A percentile compares a stretch with the other conserved stretches of the same genome.
Conservation (phyloP, 2,329 filamentous ascomycete species). For the Cladosporium austrohemisphaericum region DNA sequence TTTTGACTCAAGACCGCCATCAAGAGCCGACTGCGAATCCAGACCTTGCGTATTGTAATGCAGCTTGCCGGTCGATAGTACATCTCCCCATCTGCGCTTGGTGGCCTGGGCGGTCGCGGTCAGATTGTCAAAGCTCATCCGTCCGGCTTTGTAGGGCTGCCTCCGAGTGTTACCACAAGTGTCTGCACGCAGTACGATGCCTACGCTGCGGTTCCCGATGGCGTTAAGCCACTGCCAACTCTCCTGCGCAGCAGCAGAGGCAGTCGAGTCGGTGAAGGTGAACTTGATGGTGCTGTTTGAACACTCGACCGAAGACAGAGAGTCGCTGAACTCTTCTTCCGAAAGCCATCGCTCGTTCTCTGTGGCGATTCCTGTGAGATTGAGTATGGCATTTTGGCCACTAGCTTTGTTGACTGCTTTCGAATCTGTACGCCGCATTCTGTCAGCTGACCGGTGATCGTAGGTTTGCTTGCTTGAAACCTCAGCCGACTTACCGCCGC, state of each 20-base stretch:
- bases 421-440: not conserved
- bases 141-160: not conserved
- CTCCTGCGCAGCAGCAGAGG: not conserved
- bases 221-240: constrained; percentile 1
- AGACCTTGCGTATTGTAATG: not conserved
- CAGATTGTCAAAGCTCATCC: not conserved
- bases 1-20: too few relatives aligned
- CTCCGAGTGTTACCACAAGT: not conserved
- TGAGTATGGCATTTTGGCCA: not conserved
- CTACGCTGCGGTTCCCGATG: not conserved
- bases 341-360: not conserved
- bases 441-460: too few relatives aligned
- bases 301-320: not conserved
- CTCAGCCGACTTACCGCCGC: not conserved
- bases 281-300: not conserved
- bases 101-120: not conserved
- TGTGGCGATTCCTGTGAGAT: not conserved
- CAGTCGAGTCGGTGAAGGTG: not conserved
- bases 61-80: not conserved
- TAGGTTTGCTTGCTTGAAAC: too few relatives aligned
- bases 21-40: too few relatives aligned
- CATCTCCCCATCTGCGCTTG: not conserved
- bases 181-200: not conserved
- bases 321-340: not conserved
- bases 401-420: not conserved